Base-by-base conservation (phyloP, 352 stramenopile species). In the Phytophthora sp. region DNA sequence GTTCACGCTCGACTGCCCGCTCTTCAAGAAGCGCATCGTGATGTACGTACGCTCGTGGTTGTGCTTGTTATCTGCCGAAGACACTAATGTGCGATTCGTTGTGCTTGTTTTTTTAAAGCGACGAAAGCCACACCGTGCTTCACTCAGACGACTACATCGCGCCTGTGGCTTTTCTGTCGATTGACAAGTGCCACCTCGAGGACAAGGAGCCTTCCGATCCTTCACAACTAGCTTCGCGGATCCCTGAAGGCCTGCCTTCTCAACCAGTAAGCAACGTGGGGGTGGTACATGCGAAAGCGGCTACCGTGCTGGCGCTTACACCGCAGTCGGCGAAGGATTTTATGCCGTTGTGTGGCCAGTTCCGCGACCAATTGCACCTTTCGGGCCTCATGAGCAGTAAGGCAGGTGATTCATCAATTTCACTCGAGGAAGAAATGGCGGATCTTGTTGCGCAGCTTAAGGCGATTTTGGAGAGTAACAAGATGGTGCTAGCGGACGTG, bases 1-100 rank as follows among this genome's bases (percentile, higher is more conserved):
- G 2, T 80, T 99, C 26, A 98, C 98, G 21, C 70, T 99, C n/a
- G 95, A 99, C 82, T 99, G 92, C 68, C 94, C 95, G 21, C 75
- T 98, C 3, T 98, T 99, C 56, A 94, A 96, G 59, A 94, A 97
- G 64, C 80, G 92, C 13, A 96, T 98, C 51, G 85, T 96, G 41
- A 82, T 97, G 83, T 95, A 90, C 21, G 74, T 56, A n/a, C 48
- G 12, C 4, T 45, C 49, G 18, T 10, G 18, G 4, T 12, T 9
- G 17, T 1, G 17, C 30, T n/a, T 20, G 4, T 31, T 5, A 23
- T 52, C 32, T 52, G 18, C 20, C 4, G 15, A 30, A 43, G 28
- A 44, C n/a, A 13, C 24, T 60, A 21, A 21, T 24, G 11, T 46
- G 35, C 3, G 55, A 3, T 65, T 9, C 35, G 61, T 37, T 63